Percentiles rank a stretch among this genome's conserved stretches.
These are phyloP conservation scores for Aspergillus sergii DNA, from an alignment of 2,329 filamentous ascomycete species.

Conservation along the genomic window DNA sequence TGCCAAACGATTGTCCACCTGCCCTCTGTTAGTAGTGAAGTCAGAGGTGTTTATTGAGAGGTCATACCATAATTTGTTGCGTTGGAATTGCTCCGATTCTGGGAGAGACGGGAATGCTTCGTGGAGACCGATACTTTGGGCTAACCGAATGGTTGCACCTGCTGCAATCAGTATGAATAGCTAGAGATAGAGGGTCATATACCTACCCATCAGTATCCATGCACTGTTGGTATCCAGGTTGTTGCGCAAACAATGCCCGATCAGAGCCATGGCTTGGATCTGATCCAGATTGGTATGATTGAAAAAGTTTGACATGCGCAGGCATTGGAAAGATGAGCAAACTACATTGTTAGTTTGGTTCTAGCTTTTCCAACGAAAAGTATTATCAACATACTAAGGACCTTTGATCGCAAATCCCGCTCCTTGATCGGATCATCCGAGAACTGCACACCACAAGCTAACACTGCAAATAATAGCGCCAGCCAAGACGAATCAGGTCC, in stretches of 20 bases:
- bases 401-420: conserved; percentile 25
- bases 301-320: conserved; percentile 28
- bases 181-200: background rate
- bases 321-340: conserved; percentile 28
- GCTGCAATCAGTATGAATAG: background rate
- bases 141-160: conserved; percentile 26
- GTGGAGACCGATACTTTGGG: conserved; percentile 28
- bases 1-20: conserved; percentile 28
- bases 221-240: conserved; percentile 28
- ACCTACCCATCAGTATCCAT: conserved; percentile 28
- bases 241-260: conserved; percentile 26
- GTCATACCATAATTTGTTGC: conserved; percentile 14
- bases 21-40: background rate
- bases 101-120: conserved; percentile 15
- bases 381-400: conserved; percentile 21
- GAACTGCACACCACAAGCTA: conserved; percentile 28
- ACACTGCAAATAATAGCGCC: conserved; percentile 25
- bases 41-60: background rate
- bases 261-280: conserved; percentile 26
- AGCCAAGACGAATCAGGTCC: conserved; percentile 23
- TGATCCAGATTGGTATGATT: conserved; percentile 26
- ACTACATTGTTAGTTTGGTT: conserved; percentile 14
- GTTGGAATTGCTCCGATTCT: conserved; percentile 10
- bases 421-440: conserved; percentile 26
- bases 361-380: background rate